Evolutionary conservation across 1,139 yeast species (phyloP).

Genomic region (Nakaseomyces nivariensis): DNA sequence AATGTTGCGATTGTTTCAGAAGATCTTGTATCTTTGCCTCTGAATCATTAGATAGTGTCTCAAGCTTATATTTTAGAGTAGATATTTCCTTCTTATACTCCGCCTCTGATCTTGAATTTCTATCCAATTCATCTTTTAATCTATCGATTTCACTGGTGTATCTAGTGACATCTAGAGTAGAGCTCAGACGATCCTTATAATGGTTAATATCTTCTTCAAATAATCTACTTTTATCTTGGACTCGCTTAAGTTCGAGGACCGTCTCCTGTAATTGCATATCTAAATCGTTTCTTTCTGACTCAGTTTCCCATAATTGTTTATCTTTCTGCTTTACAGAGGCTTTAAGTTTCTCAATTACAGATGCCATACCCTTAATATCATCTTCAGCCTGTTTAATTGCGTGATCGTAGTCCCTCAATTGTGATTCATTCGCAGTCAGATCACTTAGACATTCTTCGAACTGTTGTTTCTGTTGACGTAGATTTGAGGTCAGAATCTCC

Average conservation of each 20-base stretch:
- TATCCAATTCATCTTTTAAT: slow-evolving; percentile 48
- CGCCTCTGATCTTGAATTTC: slow-evolving; percentile 53
- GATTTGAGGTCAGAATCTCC: slow-evolving; percentile 25
- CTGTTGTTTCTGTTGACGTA: slow-evolving; percentile 57
- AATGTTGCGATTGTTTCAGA: slow-evolving; percentile 42
- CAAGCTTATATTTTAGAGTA: slow-evolving; percentile 51
- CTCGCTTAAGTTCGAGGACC: slow-evolving; percentile 44
- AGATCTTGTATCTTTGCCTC: slow-evolving; percentile 45
- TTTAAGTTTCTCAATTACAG: slow-evolving; percentile 47
- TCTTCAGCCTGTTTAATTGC: slow-evolving; percentile 46
- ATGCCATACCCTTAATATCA: slow-evolving; percentile 53
- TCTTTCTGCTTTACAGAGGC: slow-evolving; percentile 47
- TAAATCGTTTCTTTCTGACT: slow-evolving; percentile 42
- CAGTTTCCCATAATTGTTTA: slow-evolving; percentile 48
- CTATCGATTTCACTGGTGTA: slow-evolving; percentile 49
- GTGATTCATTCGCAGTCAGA: slow-evolving; percentile 67
- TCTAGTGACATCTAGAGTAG: slow-evolving; percentile 35
- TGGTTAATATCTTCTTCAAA: slow-evolving; percentile 46
- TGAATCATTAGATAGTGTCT: slow-evolving; percentile 42
- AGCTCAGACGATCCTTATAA: slow-evolving; percentile 38
- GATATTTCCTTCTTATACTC: slow-evolving; percentile 56
- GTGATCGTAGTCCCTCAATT: slow-evolving; percentile 46
- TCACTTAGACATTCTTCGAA: slow-evolving; percentile 69
- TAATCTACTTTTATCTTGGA: slow-evolving; percentile 37
- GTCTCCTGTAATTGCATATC: slow-evolving; percentile 55